phyloP scores from a whole-genome alignment of 306 rosid genomes.

The apple (Malus domestica) region ASM211411v1 NC_041804.1:18329501-18330000 shows the following conservation, averaged over 20 bases:
- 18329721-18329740: slow-evolving; percentile 23
- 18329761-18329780: slow-evolving; percentile 27
- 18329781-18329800: slow-evolving; percentile 37
- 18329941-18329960: slow-evolving; percentile 31
- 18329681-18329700: slow-evolving; percentile 12
- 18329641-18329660: slow-evolving; percentile 29
- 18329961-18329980: slow-evolving; percentile 36
- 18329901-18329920: slow-evolving; percentile 27
- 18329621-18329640: slow-evolving; percentile 27
- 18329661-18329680: slow-evolving; percentile 22
- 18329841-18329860: slow-evolving; percentile 25
- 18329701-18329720: slow-evolving; percentile 23
- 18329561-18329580: slow-evolving; percentile 11
- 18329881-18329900: slow-evolving; percentile 32
- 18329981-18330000: slow-evolving; percentile 25
- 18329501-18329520: slow-evolving; percentile 21
- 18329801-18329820: slow-evolving; percentile 19
- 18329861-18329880: slow-evolving; percentile 33
- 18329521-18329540: slow-evolving; percentile 28
- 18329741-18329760: slow-evolving; percentile 35
- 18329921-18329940: slow-evolving; percentile 27
- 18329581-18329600: slow-evolving; percentile 19
- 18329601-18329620: slow-evolving; percentile 33
- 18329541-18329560: slow-evolving; percentile 25
- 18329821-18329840: slow-evolving; percentile 25